Base-by-base conservation (phyloP, 805 yeast genomes). In the Debaryomyces tyrocola region DNA sequence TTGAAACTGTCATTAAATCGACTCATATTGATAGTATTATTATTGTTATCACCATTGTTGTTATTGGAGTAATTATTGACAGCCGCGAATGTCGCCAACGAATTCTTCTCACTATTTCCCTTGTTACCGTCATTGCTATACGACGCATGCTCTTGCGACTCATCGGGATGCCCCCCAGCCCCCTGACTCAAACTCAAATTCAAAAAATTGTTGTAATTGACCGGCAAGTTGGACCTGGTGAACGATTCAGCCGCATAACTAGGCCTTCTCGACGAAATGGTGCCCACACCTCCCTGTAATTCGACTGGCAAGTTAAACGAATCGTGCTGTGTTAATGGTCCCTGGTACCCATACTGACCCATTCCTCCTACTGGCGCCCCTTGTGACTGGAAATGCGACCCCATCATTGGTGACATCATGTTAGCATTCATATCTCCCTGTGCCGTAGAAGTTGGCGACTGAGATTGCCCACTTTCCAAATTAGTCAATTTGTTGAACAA, bases 231-330 rank as follows among this genome's bases (percentile, higher is more conserved):
- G 49, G 60, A 57, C 41, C 79, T 65, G 20, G 83, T 78, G 48
- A 80, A 71, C 2, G 78, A 67, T 57, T 84, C 92, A 2, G 90
- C 87, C 10, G 89, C 83, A 59, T 82, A 85, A 44, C 85, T 79
- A 11, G 91, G 90, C 64, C 94, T 77, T 64, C 94, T 75, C 9
- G 86, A 79, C 20, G 79, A 76, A 37, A 83, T 81, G 46, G 71
- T 80, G 24, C 80, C 80, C 2, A 83, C 67, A 0, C 87, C 87
- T 37, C 87, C 87, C 60, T 82, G 86, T 33, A 83, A 68, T 53
- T 83, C 87, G 5, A 69, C 46, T 0, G 88, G 87, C 43, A 83
- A 64, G 49, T 63, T 67, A 59, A 79, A 78, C 36, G 71, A 44
- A 51, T 73, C 73, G 12, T 41, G 45, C 17, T 24, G 41, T 14